Conservation (phyloP, 495 filamentous ascomycete species). For the Cercophora scortea region DNA sequence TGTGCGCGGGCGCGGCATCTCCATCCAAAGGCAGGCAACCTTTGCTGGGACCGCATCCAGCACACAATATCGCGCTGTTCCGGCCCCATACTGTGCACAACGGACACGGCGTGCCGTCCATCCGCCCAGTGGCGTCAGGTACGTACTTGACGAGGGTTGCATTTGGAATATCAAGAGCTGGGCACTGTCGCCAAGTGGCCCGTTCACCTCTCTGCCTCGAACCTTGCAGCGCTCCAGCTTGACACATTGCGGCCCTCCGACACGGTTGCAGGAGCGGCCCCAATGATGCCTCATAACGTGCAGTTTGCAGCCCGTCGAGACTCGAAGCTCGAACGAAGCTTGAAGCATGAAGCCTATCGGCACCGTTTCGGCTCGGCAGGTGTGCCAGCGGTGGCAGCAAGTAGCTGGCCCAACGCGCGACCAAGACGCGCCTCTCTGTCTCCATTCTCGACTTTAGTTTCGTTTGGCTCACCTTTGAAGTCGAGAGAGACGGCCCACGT, state of each 20-base stretch:
- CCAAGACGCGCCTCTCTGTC: too few relatives aligned
- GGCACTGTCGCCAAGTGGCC: background rate
- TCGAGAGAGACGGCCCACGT: too few relatives aligned
- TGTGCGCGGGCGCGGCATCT: conserved; percentile 9
- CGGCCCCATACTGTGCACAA: background rate
- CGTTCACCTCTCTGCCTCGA: background rate
- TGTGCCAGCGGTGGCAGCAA: background rate
- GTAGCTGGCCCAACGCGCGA: too few relatives aligned
- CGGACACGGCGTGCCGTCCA: conserved; percentile 15
- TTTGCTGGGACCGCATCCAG: background rate
- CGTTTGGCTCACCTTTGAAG: too few relatives aligned
- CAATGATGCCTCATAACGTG: background rate
- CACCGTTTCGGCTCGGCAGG: background rate
- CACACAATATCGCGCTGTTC: conserved; percentile 2
- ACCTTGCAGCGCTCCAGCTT: conserved; percentile 3
- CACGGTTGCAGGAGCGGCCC: conserved; percentile 4
- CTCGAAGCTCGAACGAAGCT: too few relatives aligned
- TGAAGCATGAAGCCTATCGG: conserved; percentile 2
- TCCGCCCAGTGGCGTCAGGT: conserved; percentile 6
- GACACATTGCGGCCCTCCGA: conserved; percentile 8
- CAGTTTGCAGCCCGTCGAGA: background rate
- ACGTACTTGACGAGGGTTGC: background rate
- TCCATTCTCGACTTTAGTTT: too few relatives aligned
- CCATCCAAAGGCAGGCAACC: conserved; percentile 2
- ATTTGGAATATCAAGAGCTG: conserved; percentile 3